These are phyloP conservation scores for Neopestalotiopsis sp. DNA, from an alignment of 2,329 filamentous ascomycete species.

Conservation along the genomic window DNA sequence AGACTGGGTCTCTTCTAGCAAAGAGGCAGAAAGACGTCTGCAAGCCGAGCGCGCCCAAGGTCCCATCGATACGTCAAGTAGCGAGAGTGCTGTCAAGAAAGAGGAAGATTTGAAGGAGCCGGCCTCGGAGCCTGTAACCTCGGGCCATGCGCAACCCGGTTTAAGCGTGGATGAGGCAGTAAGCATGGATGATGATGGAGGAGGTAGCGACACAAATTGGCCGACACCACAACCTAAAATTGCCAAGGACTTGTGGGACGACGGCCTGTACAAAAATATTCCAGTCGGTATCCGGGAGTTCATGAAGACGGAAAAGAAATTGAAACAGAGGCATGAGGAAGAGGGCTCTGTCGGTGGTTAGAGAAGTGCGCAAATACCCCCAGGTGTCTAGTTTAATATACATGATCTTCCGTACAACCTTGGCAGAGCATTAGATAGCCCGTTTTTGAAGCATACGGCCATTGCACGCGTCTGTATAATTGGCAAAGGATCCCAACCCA, in stretches of 20 bases:
- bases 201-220: constrained; percentile 76
- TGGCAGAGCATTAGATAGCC: too few relatives aligned
- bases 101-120: constrained; percentile 28
- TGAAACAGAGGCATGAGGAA: constrained; percentile 75
- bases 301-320: constrained; percentile 93
- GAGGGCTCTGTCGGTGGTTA: constrained; percentile 57
- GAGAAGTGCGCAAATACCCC: background rate
- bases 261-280: constrained; percentile 77
- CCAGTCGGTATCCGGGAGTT: constrained; percentile 95
- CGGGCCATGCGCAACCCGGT: background rate
- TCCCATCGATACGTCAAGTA: constrained; percentile 19
- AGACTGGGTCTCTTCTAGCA: constrained; percentile 75
- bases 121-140: constrained; percentile 31
- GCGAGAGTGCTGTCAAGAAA: constrained; percentile 21
- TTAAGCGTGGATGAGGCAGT: constrained; percentile 44
- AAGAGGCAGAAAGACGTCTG: constrained; percentile 65
- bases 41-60: constrained; percentile 39
- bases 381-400: background rate
- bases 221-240: constrained; percentile 43
- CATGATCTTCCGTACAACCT: background rate
- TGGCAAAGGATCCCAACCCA: too few relatives aligned
- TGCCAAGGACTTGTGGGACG: constrained; percentile 61
- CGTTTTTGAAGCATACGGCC: too few relatives aligned
- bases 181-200: constrained; percentile 82
- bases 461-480: too few relatives aligned